Evolutionary conservation across 176 grass and related monocot species (phyloP).

Genomic region (Hyparrhenia diplandra): DNA sequence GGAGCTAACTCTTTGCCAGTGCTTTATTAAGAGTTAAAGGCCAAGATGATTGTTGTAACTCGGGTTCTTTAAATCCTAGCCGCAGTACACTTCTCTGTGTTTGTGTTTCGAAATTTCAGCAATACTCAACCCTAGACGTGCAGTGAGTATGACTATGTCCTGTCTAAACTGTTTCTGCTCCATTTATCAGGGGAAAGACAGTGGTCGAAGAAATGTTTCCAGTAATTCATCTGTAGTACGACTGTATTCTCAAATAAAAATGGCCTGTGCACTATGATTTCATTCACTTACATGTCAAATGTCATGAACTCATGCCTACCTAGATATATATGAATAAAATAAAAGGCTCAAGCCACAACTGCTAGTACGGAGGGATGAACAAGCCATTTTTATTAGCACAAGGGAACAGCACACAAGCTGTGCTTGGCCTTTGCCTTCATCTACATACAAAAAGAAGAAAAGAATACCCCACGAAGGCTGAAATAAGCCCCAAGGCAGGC

Average conservation of each 20-base stretch:
- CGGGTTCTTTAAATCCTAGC: not conserved
- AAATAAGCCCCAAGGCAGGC: not conserved
- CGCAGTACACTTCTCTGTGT: not conserved
- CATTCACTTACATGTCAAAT: not conserved
- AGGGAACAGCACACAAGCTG: not conserved
- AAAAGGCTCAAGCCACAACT: not conserved
- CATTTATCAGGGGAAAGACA: too few species aligned
- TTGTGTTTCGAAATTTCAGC: not conserved
- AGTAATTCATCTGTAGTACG: too few species aligned
- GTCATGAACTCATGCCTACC: not conserved
- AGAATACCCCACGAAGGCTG: conserved; percentile 7
- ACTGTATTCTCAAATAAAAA: not conserved
- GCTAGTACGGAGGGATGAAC: not conserved
- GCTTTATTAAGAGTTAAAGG: too few species aligned
- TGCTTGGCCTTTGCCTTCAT: conserved; percentile 1
- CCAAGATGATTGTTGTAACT: not conserved
- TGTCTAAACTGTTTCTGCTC: not conserved
- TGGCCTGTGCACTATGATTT: not conserved
- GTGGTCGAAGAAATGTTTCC: too few species aligned
- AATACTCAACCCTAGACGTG: not conserved
- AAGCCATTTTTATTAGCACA: conserved; percentile 23
- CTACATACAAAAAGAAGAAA: not conserved
- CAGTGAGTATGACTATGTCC: too few species aligned
- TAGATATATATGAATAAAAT: not conserved
- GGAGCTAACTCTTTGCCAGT: not conserved